Base-by-base conservation (phyloP, 768 basidiomycete genomes). In the Mycena kentingensis region DNA sequence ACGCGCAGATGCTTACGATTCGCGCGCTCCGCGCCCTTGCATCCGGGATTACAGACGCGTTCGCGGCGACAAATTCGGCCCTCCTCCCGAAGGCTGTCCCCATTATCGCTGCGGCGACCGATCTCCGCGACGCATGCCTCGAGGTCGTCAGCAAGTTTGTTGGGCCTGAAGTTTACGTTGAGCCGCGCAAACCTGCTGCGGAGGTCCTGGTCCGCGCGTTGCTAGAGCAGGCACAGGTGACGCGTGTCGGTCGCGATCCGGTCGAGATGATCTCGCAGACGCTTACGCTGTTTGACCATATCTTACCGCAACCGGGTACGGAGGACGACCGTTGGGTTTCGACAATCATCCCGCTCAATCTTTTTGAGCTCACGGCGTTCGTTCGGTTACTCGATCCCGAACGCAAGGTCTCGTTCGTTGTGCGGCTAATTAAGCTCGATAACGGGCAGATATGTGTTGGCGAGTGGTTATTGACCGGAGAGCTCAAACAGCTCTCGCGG, bases 381-480 rank as follows among this genome's bases (percentile, higher is more conserved):
- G 77, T 84, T 63, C 74, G 71, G 6, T 67, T 77, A 4, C 70
- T 90, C 27, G 81, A 85, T 49, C 72, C 79, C 2, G 79, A 83
- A 49, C 79, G 72, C 36, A 82, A 78, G 63, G 69, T 76, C 2
- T 73, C 75, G 32, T 64, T 90, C 22, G 63, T 90, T 24, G 69
- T 76, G 41, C 76, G 82, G 5, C 73, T 91, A 3, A 71, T 79
- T 19, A 70, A 65, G 16, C 66, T 90, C 13, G 90, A 92, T 56
- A 65, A 73, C 5, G 82, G 80, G 2, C 65, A 73, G 22, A 67
- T 79, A 19, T 83, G 82, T 3, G 67, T 87, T 2, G 85, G 81
- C 16, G 84, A 87, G 53, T 92, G 88, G 87, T 60, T 91, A 22
- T 60, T 92, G 8, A 61, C 69, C n/a, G 81, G 86, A 56, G 85